Percentiles rank a stretch among this genome's conserved stretches.
These are phyloP conservation scores for Russula olivacea DNA, from an alignment of 768 basidiomycete species.

Conservation along the genomic window DNA sequence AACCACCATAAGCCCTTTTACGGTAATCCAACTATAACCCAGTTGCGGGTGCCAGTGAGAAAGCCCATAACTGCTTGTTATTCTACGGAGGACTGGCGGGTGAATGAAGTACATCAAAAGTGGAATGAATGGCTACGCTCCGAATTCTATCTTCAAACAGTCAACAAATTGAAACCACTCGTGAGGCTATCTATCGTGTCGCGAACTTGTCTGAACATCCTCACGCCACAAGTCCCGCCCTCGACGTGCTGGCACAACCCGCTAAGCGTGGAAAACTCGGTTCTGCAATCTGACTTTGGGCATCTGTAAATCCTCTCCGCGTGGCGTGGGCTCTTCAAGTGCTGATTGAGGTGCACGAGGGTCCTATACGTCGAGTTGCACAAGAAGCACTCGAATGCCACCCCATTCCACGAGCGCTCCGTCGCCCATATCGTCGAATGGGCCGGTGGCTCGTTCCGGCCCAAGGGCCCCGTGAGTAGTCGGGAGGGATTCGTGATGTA, in stretches of 20 bases:
- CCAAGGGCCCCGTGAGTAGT: not conserved
- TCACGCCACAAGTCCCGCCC: slow-evolving; percentile 12
- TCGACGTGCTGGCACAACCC: slow-evolving; percentile 18
- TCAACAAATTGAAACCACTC: slow-evolving; percentile 3
- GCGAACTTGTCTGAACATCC: slow-evolving; percentile 11
- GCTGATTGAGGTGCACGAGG: slow-evolving; percentile 49
- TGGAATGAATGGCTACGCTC: not conserved
- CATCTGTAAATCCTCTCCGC: slow-evolving; percentile 14
- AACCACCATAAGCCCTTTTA: no score
- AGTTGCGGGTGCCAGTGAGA: no score
- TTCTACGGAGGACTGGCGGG: no score
- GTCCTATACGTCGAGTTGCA: slow-evolving; percentile 43
- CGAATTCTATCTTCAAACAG: not conserved
- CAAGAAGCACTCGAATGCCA: slow-evolving; percentile 56
- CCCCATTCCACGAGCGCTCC: slow-evolving; percentile 38
- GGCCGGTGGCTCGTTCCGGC: not conserved
- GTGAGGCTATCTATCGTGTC: slow-evolving; percentile 9
- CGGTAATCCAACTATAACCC: no score
- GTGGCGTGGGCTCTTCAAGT: slow-evolving; percentile 50
- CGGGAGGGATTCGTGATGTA: slow-evolving; percentile 7
- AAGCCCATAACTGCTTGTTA: no score
- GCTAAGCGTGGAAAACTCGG: slow-evolving; percentile 13
- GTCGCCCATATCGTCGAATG: slow-evolving; percentile 31
- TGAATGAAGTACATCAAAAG: no score
- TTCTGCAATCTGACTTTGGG: slow-evolving; percentile 5